A percentile compares a stretch with the other conserved stretches of the same genome.
Evolutionary conservation across 2,329 filamentous ascomycete species (phyloP).

Genomic region (Waltergamsia citrina): DNA sequence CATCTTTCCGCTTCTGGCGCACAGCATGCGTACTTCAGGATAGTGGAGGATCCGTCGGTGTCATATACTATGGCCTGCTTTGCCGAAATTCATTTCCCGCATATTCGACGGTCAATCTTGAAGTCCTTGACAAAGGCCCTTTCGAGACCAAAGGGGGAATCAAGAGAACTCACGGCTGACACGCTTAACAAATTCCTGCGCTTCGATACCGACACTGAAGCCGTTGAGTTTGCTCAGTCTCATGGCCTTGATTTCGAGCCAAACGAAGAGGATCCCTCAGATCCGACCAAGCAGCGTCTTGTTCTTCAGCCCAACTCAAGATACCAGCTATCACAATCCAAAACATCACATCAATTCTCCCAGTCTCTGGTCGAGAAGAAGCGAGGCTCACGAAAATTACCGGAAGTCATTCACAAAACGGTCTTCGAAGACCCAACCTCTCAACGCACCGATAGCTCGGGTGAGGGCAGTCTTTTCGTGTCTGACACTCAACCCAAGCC

Average conservation of each 20-base stretch:
- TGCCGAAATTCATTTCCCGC: constrained; percentile 57
- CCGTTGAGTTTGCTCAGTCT: constrained; percentile 53
- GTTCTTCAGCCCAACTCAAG: constrained; percentile 35
- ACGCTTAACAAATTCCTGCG: constrained; percentile 48
- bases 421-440: constrained; percentile 28
- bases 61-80: constrained; percentile 65
- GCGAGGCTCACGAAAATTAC: constrained; percentile 39
- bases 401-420: constrained; percentile 46
- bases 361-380: constrained; percentile 49
- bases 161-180: constrained; percentile 49
- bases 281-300: constrained; percentile 28
- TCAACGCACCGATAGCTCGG: not conserved
- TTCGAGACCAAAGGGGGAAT: constrained; percentile 43
- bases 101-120: constrained; percentile 48
- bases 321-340: constrained; percentile 33
- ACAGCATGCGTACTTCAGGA: constrained; percentile 48
- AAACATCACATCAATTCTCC: constrained; percentile 47
- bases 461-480: constrained; percentile 1
- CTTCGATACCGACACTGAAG: constrained; percentile 60
- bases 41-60: constrained; percentile 44
- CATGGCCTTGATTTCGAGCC: constrained; percentile 43
- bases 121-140: constrained; percentile 45
- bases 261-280: constrained; percentile 20
- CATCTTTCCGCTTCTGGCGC: constrained; percentile 38
- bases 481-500: not conserved